Percentiles rank a stretch among this genome's conserved stretches.
Conservation (phyloP, 805 yeast genomes). For the Barnettozyma californica region DNA sequence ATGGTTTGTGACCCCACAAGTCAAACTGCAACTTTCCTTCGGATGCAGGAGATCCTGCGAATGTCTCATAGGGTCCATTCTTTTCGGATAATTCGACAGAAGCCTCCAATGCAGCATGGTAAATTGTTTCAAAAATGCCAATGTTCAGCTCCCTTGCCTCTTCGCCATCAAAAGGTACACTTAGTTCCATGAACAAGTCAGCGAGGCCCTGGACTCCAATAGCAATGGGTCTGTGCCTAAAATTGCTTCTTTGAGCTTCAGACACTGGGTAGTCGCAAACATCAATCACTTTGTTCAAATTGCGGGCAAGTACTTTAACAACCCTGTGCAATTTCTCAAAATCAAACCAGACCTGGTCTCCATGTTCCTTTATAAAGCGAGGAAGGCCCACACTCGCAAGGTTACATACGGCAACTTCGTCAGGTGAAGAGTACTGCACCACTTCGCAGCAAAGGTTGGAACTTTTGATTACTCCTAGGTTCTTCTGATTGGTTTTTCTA, state of each 20-base stretch:
- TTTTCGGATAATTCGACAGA: conserved; percentile 72
- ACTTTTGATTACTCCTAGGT: conserved; percentile 87
- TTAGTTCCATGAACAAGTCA: conserved; percentile 71
- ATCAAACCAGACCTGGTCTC: conserved; percentile 50
- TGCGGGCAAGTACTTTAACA: conserved; percentile 67
- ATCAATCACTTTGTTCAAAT: conserved; percentile 79
- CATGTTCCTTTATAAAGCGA: conserved; percentile 48
- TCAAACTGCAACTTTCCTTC: conserved; percentile 80
- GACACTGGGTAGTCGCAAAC: conserved; percentile 75
- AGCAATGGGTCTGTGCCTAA: conserved; percentile 85
- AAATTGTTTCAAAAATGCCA: conserved; percentile 89
- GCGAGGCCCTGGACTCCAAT: conserved; percentile 96
- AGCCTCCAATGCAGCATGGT: conserved; percentile 86
- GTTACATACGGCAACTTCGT: conserved; percentile 94
- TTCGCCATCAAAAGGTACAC: conserved; percentile 77
- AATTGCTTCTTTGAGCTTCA: conserved; percentile 67
- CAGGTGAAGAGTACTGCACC: conserved; percentile 83
- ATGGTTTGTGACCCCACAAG: conserved; percentile 76
- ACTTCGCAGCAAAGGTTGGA: conserved; percentile 94
- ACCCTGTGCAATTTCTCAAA: conserved; percentile 71
- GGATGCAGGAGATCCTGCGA: conserved; percentile 87
- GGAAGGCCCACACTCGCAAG: conserved; percentile 90
- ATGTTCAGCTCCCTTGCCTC: conserved; percentile 70
- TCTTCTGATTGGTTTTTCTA: conserved; percentile 82
- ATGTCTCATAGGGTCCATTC: conserved; percentile 69